Base-by-base conservation (phyloP, 2,329 filamentous ascomycete species). In the Emmonsiellopsis sp. region DNA sequence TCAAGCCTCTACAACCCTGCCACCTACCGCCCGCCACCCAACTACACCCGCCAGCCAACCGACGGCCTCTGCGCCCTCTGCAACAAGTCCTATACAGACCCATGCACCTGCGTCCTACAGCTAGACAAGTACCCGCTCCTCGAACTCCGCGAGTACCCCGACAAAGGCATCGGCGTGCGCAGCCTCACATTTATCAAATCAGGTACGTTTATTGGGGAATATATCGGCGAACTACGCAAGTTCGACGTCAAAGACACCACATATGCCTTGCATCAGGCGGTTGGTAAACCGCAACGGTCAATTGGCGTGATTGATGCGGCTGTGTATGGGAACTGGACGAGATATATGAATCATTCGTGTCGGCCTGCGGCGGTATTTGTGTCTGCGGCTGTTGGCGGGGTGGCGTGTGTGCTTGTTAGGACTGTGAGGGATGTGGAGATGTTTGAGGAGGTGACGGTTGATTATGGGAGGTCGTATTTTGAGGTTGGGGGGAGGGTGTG, bases 311-410 rank as follows among this genome's bases (percentile, higher is more conserved):
- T 65, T 40, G 57, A 56, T 37, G 54, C 64, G 5, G 56, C 57
- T 13, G 42, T 46, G 4, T 57, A 55, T 48, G 67, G 67, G 6
- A 69, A 67, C 45, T 71, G 67, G 58, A 68, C 66, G 5, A 62
- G 69, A 13, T 71, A 61, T 42, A 58, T 68, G 36, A 71, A 67
- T 49, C 69, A 70, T 49, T 69, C 65, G 1, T 71, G 69, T 56
- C 56, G 65, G 2, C 39, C 67, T 10, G 55, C 53, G 10, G 60
- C 57, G 2, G 6, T 14, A 2, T 70, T 67, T 45, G 6, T 6
- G 1, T 14, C 13, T 2, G 49, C 53, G 21, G 53, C 58, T 0
- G 51, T 65, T 17, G 68, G 68, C 9, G 48, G 60, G 5, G 49
- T 54, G 11, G 52, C 50, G 4, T 52, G 57, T 4, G 60, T 62